Conservation (phyloP, 768 basidiomycete genomes). For the Phlegmacium glaucopus region DNA sequence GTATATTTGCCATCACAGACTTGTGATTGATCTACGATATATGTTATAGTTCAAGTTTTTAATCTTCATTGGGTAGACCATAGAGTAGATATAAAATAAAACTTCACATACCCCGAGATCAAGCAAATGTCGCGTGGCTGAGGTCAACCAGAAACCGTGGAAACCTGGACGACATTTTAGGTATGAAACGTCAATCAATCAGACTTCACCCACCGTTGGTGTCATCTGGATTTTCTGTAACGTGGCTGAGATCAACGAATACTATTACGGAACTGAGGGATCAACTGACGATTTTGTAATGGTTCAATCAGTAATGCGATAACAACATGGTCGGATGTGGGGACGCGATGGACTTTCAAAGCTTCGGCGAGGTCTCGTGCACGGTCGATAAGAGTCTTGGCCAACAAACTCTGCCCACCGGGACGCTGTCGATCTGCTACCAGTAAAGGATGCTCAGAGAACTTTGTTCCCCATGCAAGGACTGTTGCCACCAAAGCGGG, state of each 20-base stretch:
- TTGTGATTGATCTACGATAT: conserved; percentile 73
- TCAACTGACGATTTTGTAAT: conserved; percentile 78
- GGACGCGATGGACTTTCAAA: conserved; percentile 80
- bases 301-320: conserved; percentile 81
- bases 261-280: conserved; percentile 1
- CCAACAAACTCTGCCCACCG: conserved; percentile 70
- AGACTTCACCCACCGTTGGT: conserved; percentile 51
- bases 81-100: conserved; percentile 8
- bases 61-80: conserved; percentile 1
- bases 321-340: conserved; percentile 77
- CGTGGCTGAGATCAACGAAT: conserved; percentile 11
- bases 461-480: conserved; percentile 90
- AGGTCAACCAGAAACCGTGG: conserved; percentile 81
- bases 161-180: conserved; percentile 49
- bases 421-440: conserved; percentile 72
- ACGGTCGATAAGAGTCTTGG: conserved; percentile 73
- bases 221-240: conserved; percentile 67
- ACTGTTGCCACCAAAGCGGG: conserved; percentile 82
- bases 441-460: conserved; percentile 87
- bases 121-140: conserved; percentile 73
- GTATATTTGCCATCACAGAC: conserved; percentile 68
- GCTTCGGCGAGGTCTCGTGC: conserved; percentile 85
- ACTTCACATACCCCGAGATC: conserved; percentile 60
- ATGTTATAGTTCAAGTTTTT: conserved; percentile 3
- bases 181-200: conserved; percentile 11